Conservation (phyloP, 768 basidiomycete species). For the Neoboletus subvelutipes region DNA sequence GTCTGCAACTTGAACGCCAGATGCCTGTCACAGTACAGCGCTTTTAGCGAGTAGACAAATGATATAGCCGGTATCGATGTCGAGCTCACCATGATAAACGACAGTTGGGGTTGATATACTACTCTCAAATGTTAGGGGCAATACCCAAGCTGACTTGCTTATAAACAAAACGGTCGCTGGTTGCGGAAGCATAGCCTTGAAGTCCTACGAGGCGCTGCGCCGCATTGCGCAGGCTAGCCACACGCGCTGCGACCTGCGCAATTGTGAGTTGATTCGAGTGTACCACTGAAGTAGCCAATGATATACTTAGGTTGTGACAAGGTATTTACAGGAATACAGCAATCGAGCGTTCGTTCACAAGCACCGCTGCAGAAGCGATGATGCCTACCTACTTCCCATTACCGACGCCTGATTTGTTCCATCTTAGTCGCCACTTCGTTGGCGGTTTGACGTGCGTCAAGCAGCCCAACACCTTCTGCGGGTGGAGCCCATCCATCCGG, state of each 20-base stretch:
- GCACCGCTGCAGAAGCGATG: not conserved
- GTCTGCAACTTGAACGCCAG: constrained; percentile 47
- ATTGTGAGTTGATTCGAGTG: no score
- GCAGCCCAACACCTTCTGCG: constrained; percentile 24
- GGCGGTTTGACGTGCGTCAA: constrained; percentile 29
- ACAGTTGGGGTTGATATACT: not conserved
- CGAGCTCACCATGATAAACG: constrained; percentile 26
- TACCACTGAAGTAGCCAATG: not conserved
- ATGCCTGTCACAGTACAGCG: constrained; percentile 18
- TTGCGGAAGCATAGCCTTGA: not conserved
- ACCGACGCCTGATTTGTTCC: constrained; percentile 20
- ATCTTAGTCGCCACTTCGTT: constrained; percentile 31
- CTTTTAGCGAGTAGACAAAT: not conserved
- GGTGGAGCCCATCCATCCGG: constrained; percentile 55
- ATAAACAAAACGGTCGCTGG: constrained; percentile 4
- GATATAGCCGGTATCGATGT: not conserved
- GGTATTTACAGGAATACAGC: constrained; percentile 8
- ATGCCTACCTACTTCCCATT: not conserved
- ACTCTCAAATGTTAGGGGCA: constrained; percentile 16
- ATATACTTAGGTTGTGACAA: not conserved
- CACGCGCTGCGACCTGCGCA: constrained; percentile 3
- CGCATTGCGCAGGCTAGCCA: constrained; percentile 4
- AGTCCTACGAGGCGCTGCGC: constrained; percentile 4
- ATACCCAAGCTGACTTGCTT: not conserved
- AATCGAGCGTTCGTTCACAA: not conserved